Percentiles rank a stretch among this genome's conserved stretches.
Evolutionary conservation across 768 basidiomycete species (phyloP).

Genomic region (Termitomyces sp.): DNA sequence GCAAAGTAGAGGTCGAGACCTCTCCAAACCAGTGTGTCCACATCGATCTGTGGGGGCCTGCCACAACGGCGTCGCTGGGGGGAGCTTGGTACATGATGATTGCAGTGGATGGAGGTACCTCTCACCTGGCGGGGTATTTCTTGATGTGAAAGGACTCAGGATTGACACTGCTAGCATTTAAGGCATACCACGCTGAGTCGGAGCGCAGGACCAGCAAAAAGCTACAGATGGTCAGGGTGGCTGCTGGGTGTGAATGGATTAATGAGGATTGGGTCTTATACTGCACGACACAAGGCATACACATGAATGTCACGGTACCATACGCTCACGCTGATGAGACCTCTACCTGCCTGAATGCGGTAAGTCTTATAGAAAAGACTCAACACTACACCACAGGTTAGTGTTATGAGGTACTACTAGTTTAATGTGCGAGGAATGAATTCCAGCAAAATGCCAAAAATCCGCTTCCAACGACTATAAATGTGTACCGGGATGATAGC

Average conservation of each 20-base stretch:
- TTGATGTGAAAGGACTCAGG: not conserved
- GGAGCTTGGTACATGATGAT: conserved; percentile 22
- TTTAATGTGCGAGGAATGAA: too few relatives aligned
- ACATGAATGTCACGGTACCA: too few relatives aligned
- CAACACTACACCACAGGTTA: too few relatives aligned
- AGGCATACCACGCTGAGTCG: not conserved
- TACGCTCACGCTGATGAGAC: too few relatives aligned
- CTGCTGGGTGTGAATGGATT: not conserved
- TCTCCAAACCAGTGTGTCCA: conserved; percentile 2
- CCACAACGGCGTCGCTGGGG: conserved; percentile 10
- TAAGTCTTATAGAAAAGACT: too few relatives aligned
- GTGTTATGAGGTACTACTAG: too few relatives aligned
- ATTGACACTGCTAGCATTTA: not conserved
- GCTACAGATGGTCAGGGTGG: not conserved
- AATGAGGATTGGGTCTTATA: not conserved
- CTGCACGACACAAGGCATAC: not conserved
- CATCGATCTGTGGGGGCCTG: conserved; percentile 25
- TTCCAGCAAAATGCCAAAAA: too few relatives aligned
- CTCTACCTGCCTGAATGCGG: too few relatives aligned
- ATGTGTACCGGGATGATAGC: too few relatives aligned
- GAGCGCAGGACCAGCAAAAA: not conserved
- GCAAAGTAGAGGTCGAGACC: conserved; percentile 9
- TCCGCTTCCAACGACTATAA: too few relatives aligned
- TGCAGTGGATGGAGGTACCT: conserved; percentile 15
- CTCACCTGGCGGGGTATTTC: not conserved